Evolutionary conservation across 192 early-diverging fungal genomes (phyloP), one percentile per base, ranked within the genome.

Genomic region (Podila minutissima): DNA sequence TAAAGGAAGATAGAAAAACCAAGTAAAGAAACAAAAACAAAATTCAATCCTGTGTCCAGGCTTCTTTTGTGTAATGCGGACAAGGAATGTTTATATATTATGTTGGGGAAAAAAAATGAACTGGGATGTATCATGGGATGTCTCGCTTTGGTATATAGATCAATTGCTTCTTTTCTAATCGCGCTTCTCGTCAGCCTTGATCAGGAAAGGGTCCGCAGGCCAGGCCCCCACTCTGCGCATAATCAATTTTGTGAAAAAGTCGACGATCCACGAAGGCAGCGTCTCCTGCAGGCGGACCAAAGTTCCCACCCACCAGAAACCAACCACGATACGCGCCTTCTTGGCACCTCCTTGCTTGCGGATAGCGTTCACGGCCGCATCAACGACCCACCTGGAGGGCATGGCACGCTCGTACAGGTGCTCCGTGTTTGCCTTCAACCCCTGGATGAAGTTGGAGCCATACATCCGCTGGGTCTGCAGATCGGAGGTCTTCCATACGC

Each of bases 351-450:
- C 32, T 67, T 81, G 31, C 55, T 81, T 81, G 48, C 77, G 61
- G 67, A 81, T 81, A 0, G 77, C 77, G 3, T 59, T 81, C 13
- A 81, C 71, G 4, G 77, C 51, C 3, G 77, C 70, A 49, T 81
- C 77, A 7, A 81, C 77, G 15, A 81, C 77, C 77, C 77, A 81
- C 15, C 69, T 81, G 32, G 77, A 81, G 8, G 77, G 77, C 77
- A 81, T 81, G 5, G 77, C 69, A 1, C 58, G 77, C 4, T 81
- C 55, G 24, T 81, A 73, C 4, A 69, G 5, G 7, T 69, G 53
- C 28, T 73, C 62, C 0, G 77, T 28, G 15, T 69, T 71, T 17
- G 20, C 58, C n/a, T 37, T 31, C 1, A 81, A 28, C 0, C 71
- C 71, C 37, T 73, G 55, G 6, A 73, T 69, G n/a, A 81, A 81